phyloP scores from a whole-genome alignment of 768 basidiomycete genomes.

The Pisolithus orientalis region DNA sequence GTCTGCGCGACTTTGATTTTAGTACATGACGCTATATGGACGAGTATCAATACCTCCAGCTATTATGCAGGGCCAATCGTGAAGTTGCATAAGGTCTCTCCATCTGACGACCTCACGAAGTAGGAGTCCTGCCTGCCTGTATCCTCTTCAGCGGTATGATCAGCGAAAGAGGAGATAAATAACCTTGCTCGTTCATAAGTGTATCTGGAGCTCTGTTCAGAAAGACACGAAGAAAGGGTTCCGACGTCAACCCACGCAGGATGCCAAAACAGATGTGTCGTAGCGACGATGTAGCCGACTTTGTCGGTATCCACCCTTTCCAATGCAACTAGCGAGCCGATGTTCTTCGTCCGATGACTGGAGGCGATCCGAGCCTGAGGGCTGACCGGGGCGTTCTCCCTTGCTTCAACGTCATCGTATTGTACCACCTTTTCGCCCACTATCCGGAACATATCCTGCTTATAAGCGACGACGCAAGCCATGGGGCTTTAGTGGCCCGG shows the following conservation, averaged over 20 bases:
- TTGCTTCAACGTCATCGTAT: slow-evolving; percentile 65
- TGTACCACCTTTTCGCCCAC: slow-evolving; percentile 43
- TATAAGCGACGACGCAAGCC: slow-evolving; percentile 82
- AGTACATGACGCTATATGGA: background rate
- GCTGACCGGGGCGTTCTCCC: slow-evolving; percentile 28
- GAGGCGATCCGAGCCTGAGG: slow-evolving; percentile 39
- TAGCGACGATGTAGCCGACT: slow-evolving; percentile 69
- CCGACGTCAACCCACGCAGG: slow-evolving; percentile 51
- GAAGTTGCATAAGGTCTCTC: slow-evolving; percentile 35
- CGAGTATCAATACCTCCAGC: slow-evolving; percentile 60
- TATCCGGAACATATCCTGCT: slow-evolving; percentile 42
- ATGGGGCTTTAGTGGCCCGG: slow-evolving; percentile 73
- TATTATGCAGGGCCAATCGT: slow-evolving; percentile 73
- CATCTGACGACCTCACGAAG: slow-evolving; percentile 58
- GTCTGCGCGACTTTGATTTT: slow-evolving; percentile 40
- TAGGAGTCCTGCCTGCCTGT: slow-evolving; percentile 74
- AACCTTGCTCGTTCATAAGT: slow-evolving; percentile 78
- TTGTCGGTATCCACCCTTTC: slow-evolving; percentile 30
- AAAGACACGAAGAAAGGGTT: background rate
- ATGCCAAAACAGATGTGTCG: slow-evolving; percentile 96
- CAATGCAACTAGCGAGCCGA: slow-evolving; percentile 70
- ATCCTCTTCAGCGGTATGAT: background rate
- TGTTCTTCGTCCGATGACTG: slow-evolving; percentile 73
- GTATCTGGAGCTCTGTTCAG: slow-evolving; percentile 21
- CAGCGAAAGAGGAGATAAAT: background rate